phyloP scores from a whole-genome alignment of 1,284 basidiomycete species.

The Rhodotorula mucilaginosa region DNA sequence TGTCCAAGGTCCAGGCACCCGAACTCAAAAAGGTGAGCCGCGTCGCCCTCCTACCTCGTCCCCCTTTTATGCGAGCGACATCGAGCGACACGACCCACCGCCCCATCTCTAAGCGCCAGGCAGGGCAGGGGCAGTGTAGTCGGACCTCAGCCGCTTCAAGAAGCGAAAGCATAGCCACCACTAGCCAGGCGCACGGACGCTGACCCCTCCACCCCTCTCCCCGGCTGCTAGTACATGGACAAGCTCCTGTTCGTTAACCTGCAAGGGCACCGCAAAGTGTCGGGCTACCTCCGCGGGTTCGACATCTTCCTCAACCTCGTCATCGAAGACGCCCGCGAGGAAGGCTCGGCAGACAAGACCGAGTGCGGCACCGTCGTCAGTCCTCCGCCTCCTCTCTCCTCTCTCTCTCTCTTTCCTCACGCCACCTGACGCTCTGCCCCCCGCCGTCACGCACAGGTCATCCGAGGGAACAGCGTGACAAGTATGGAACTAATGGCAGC shows the following conservation, averaged over 20 bases:
- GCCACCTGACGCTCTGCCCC: neutral
- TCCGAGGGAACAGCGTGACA: conserved; percentile 90
- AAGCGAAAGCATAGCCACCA: too few species aligned
- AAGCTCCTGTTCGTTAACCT: conserved; percentile 92
- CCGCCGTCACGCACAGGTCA: conserved; percentile 61
- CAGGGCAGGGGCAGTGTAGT: too few species aligned
- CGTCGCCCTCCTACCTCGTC: neutral
- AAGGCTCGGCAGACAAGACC: conserved; percentile 71
- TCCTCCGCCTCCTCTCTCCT: conserved; percentile 35
- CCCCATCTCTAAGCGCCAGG: too few species aligned
- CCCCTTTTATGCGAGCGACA: too few species aligned
- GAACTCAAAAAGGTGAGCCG: conserved; percentile 40
- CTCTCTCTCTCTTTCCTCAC: neutral
- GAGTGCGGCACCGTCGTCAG: conserved; percentile 85
- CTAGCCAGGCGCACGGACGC: neutral
- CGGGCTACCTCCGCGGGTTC: conserved; percentile 92
- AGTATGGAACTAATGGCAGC: conserved; percentile 65
- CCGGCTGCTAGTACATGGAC: conserved; percentile 84
- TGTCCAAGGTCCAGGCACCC: conserved; percentile 37
- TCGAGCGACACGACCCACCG: neutral
- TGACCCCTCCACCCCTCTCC: neutral
- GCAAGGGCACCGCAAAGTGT: conserved; percentile 93
- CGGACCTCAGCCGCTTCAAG: too few species aligned
- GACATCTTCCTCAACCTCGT: conserved; percentile 99
- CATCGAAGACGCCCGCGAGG: conserved; percentile 91